A percentile compares a stretch with the other conserved stretches of the same genome.
phyloP scores from a whole-genome alignment of 176 grass and related monocot species.

The Triticum dicoccoides region DNA sequence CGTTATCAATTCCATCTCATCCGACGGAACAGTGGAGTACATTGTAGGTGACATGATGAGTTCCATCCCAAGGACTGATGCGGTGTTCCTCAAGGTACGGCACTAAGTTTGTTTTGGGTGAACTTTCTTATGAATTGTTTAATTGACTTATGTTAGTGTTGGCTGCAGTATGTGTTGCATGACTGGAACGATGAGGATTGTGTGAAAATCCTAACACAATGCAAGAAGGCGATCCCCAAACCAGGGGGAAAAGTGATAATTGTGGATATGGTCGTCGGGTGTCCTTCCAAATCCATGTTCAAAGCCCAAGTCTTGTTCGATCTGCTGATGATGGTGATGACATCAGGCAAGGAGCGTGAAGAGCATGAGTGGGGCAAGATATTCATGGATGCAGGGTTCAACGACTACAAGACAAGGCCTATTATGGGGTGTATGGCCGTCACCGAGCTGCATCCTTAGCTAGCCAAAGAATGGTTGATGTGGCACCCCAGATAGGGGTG shows the following conservation, averaged over 20 bases:
- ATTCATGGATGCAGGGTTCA: slow-evolving; percentile 35
- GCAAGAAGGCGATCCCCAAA: slow-evolving; percentile 31
- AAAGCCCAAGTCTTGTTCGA: slow-evolving; percentile 24
- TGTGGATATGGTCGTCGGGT: background rate
- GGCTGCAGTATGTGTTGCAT: slow-evolving; percentile 23
- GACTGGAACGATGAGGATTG: slow-evolving; percentile 43
- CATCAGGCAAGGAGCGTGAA: slow-evolving; percentile 43
- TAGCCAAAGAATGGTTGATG: too few relatives aligned
- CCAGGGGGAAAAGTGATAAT: slow-evolving; percentile 43
- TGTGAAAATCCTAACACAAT: background rate
- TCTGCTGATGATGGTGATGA: slow-evolving; percentile 33
- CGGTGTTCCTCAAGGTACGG: slow-evolving; percentile 29
- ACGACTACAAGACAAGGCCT: slow-evolving; percentile 20
- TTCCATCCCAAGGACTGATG: slow-evolving; percentile 20
- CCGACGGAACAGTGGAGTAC: background rate
- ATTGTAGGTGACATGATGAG: slow-evolving; percentile 49
- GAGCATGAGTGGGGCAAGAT: slow-evolving; percentile 38
- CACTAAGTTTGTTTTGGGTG: too few relatives aligned
- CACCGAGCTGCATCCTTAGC: slow-evolving; percentile 30
- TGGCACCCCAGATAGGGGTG: too few relatives aligned
- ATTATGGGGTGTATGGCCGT: slow-evolving; percentile 24
- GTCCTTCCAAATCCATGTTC: background rate
- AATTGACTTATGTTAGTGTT: background rate
- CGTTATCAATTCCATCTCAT: background rate
- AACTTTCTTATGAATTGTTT: too few relatives aligned